Conservation (phyloP, 148 eudicot genomes). For the Hydrangea macrophylla region DNA sequence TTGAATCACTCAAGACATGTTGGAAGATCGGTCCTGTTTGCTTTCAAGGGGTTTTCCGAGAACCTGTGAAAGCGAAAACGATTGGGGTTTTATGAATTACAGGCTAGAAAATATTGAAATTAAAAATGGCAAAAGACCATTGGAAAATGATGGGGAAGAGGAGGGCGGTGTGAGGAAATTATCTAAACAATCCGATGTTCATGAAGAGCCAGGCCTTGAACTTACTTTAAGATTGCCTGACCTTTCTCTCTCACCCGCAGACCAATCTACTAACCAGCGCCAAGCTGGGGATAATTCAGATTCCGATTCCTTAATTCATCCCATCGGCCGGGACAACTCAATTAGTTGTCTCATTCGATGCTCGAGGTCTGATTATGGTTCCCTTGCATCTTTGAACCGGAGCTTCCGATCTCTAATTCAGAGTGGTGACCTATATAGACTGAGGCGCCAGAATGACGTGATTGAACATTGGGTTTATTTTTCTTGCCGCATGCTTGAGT, state of each 20-base stretch:
- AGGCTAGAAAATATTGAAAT: slow-evolving; percentile 34
- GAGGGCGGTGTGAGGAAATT: slow-evolving; percentile 32
- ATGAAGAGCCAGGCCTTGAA: slow-evolving; percentile 20
- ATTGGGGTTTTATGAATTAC: slow-evolving; percentile 55
- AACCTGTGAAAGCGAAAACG: slow-evolving; percentile 49
- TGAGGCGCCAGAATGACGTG: slow-evolving; percentile 45
- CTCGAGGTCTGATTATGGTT: slow-evolving; percentile 74
- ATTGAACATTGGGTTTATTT: slow-evolving; percentile 80
- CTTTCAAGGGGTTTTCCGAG: slow-evolving; percentile 49
- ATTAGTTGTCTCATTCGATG: slow-evolving; percentile 49
- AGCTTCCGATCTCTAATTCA: slow-evolving; percentile 46
- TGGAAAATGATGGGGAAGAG: slow-evolving; percentile 46
- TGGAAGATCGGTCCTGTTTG: slow-evolving; percentile 62
- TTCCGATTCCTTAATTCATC: slow-evolving; percentile 40
- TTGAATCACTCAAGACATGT: slow-evolving; percentile 46
- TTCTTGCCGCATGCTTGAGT: slow-evolving; percentile 65
- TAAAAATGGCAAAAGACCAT: slow-evolving; percentile 47
- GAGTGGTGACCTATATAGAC: slow-evolving; percentile 50
- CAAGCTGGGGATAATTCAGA: slow-evolving; percentile 25
- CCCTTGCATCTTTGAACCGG: slow-evolving; percentile 53
- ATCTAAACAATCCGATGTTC: slow-evolving; percentile 20
- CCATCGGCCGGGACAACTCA: slow-evolving; percentile 56
- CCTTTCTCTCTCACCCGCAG: slow-evolving; percentile 13
- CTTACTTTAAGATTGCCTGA: slow-evolving; percentile 10
- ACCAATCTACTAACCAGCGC: slow-evolving; percentile 24